A percentile compares a stretch with the other conserved stretches of the same genome.
These are phyloP conservation scores for Triadica sebifera DNA, from an alignment of 345 rosid genomes.

Conservation along the genomic window DNA sequence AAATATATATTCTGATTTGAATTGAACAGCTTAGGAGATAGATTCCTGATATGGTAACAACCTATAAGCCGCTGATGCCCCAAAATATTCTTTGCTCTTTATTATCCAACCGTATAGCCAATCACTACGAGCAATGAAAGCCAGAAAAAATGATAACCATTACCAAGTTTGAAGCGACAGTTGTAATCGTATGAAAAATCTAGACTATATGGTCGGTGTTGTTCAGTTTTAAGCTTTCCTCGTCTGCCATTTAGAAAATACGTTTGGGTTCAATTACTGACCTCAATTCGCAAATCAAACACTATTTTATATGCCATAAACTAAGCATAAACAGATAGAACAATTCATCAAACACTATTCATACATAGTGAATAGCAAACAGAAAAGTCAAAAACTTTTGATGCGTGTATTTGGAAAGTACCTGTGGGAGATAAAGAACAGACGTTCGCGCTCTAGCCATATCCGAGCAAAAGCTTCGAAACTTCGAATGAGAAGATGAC, in stretches of 20 bases:
- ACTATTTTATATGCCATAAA: neutral
- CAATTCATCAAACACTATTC: neutral
- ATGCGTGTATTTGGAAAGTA: neutral
- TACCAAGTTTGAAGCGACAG: neutral
- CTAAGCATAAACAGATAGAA: neutral
- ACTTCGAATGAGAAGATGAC: conserved; percentile 21
- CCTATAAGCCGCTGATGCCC: conserved; percentile 3
- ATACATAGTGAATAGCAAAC: neutral
- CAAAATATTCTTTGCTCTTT: neutral
- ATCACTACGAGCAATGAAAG: neutral
- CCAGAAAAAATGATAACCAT: conserved; percentile 2
- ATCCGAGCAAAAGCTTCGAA: conserved; percentile 4
- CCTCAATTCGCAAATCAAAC: neutral
- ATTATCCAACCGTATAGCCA: conserved; percentile 1
- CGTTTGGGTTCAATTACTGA: neutral
- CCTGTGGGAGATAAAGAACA: conserved; percentile 12
- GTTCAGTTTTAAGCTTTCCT: neutral
- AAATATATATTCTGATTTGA: neutral
- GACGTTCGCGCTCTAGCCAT: conserved; percentile 3
- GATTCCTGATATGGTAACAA: neutral
- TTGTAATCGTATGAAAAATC: neutral
- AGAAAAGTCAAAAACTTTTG: neutral
- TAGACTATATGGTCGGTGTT: neutral
- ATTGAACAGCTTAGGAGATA: neutral
- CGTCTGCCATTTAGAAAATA: neutral